These are phyloP conservation scores for Pelargonium citronellum DNA, from an alignment of 441 rosid genomes.

Conservation along the genomic window DNA sequence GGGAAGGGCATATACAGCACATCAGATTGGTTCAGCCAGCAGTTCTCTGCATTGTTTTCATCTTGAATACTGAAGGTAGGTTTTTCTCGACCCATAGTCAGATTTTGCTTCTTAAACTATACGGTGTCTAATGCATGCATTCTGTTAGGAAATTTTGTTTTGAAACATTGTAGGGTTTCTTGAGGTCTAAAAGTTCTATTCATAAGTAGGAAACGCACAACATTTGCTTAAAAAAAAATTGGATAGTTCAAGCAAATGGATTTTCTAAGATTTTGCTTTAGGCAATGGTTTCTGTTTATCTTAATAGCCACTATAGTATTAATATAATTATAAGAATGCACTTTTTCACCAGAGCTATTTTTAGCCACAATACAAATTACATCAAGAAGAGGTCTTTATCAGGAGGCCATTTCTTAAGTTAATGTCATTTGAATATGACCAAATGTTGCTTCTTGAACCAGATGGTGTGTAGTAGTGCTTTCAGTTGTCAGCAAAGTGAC, in stretches of 20 bases:
- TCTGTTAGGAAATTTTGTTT: conserved; percentile 2
- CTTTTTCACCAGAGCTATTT: background rate
- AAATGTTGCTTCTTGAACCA: background rate
- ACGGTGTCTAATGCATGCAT: background rate
- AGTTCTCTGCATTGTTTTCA: background rate
- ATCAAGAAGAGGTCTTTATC: background rate
- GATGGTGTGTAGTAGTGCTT: background rate
- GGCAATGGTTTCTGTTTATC: background rate
- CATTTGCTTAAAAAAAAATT: no score
- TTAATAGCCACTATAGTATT: background rate
- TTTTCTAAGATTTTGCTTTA: background rate
- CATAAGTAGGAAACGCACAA: no score
- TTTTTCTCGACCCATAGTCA: conserved; percentile 2
- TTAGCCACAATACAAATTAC: background rate
- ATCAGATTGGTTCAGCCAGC: background rate
- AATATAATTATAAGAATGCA: no score
- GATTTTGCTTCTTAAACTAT: conserved; percentile 3
- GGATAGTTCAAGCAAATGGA: background rate
- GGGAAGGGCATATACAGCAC: conserved; percentile 11
- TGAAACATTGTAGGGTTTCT: background rate
- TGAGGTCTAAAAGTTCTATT: background rate
- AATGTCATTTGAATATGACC: background rate
- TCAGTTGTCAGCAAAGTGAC: background rate
- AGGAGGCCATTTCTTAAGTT: background rate
- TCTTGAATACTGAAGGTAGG: conserved; percentile 20